Percentiles rank a stretch among this genome's conserved stretches.
These are phyloP conservation scores for Cordyceps pruinosa DNA, from an alignment of 2,329 filamentous ascomycete species.

Conservation along the genomic window DNA sequence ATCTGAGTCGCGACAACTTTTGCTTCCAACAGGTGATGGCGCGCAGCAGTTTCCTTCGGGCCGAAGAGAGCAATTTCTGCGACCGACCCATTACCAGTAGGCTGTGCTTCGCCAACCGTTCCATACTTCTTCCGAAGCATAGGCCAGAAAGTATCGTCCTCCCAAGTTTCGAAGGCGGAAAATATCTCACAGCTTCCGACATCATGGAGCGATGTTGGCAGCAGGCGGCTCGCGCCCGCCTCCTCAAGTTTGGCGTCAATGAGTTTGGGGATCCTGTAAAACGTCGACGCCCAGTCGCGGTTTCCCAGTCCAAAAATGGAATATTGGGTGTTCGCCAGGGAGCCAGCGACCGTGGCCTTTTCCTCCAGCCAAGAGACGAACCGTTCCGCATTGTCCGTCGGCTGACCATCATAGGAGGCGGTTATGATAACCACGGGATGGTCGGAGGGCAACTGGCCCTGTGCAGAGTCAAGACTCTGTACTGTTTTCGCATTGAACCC, in stretches of 20 bases:
- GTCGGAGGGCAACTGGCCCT: constrained; percentile 51
- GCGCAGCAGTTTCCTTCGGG: constrained; percentile 50
- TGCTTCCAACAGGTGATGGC: constrained; percentile 58
- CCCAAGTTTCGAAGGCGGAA: constrained; percentile 60
- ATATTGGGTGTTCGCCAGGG: constrained; percentile 53
- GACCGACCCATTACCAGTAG: constrained; percentile 21
- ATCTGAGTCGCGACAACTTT: constrained; percentile 46
- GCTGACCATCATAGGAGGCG: constrained; percentile 67
- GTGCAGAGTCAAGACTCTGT: constrained; percentile 54
- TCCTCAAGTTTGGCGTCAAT: constrained; percentile 47
- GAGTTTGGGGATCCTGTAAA: constrained; percentile 59
- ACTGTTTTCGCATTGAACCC: constrained; percentile 52
- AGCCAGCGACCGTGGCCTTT: too few species aligned
- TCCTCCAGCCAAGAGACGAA: constrained; percentile 62
- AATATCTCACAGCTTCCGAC: constrained; percentile 60
- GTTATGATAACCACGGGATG: constrained; percentile 61
- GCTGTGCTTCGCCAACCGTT: constrained; percentile 13
- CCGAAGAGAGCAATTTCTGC: constrained; percentile 47
- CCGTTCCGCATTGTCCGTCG: constrained; percentile 62
- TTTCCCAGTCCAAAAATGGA: constrained; percentile 64
- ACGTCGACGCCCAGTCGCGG: constrained; percentile 53
- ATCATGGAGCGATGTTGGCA: constrained; percentile 49
- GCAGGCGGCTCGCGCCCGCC: constrained; percentile 28
- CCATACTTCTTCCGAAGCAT: constrained; percentile 40
- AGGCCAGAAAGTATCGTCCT: constrained; percentile 48